These are phyloP conservation scores for Thielaviopsis musarum DNA, from an alignment of 2,329 filamentous ascomycete species.

Conservation along the genomic window DNA sequence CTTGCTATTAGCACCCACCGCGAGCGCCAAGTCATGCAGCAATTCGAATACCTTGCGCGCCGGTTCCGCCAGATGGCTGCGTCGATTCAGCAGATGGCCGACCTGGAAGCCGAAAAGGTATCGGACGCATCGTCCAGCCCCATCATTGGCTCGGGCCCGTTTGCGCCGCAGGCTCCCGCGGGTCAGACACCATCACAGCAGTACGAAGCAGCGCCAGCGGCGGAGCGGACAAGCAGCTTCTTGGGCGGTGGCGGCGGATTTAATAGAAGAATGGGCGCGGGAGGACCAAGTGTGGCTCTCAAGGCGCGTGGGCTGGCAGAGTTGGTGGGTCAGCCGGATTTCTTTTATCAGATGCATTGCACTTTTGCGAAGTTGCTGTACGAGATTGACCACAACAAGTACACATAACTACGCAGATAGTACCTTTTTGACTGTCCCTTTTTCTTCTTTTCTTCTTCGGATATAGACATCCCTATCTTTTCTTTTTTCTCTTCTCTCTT, in stretches of 20 bases:
- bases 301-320: slow-evolving; percentile 47
- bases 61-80: slow-evolving; percentile 47
- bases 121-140: slow-evolving; percentile 24
- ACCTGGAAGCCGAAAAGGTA: slow-evolving; percentile 41
- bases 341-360: slow-evolving; percentile 49
- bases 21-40: slow-evolving; percentile 48
- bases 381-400: slow-evolving; percentile 28
- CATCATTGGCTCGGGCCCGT: slow-evolving; percentile 18
- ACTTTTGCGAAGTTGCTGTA: slow-evolving; percentile 46
- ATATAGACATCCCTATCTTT: neutral
- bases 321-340: slow-evolving; percentile 48
- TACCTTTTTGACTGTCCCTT: neutral
- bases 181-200: slow-evolving; percentile 6
- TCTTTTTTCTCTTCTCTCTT: neutral
- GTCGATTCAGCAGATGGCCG: slow-evolving; percentile 50
- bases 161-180: slow-evolving; percentile 19
- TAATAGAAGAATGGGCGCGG: slow-evolving; percentile 39
- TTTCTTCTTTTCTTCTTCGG: neutral
- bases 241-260: slow-evolving; percentile 38
- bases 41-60: slow-evolving; percentile 43
- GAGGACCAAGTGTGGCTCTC: slow-evolving; percentile 36
- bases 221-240: slow-evolving; percentile 30
- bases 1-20: slow-evolving; percentile 48
- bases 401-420: neutral
- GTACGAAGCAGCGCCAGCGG: slow-evolving; percentile 13